Evolutionary conservation across 1,139 yeast genomes (phyloP).

Genomic region (Hemisphaericaspora subhashii): DNA sequence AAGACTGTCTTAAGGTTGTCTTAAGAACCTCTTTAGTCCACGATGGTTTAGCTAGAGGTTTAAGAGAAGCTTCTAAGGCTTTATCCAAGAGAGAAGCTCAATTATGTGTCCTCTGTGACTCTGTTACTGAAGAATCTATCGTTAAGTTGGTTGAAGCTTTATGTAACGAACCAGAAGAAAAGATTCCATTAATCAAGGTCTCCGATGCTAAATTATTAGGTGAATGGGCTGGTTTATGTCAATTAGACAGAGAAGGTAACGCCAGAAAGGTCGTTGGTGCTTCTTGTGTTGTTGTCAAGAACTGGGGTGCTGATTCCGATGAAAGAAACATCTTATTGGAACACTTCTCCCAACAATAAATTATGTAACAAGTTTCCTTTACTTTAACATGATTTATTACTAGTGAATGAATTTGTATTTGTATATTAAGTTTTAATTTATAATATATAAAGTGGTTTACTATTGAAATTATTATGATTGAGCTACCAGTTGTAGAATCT

Average conservation of each 20-base stretch:
- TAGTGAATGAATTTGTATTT: constrained; percentile 8
- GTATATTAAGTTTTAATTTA: constrained; percentile 5
- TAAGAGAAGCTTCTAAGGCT: constrained; percentile 99
- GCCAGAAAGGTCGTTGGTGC: constrained; percentile 99
- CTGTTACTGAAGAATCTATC: constrained; percentile 97
- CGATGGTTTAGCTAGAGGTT: constrained; percentile 99
- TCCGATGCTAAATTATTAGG: constrained; percentile 99
- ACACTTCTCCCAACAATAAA: constrained; percentile 89
- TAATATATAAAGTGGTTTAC: constrained; percentile 5
- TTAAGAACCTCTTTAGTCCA: constrained; percentile 97
- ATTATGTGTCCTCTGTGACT: constrained; percentile 95
- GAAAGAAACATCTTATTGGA: constrained; percentile 97
- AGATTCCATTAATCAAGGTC: constrained; percentile 98
- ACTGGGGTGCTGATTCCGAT: constrained; percentile 99
- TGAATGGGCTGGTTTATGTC: constrained; percentile 99
- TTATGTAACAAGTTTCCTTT: constrained; percentile 12
- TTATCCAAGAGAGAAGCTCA: constrained; percentile 97
- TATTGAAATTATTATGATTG: background rate
- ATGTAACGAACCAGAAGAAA: constrained; percentile 96
- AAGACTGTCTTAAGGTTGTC: constrained; percentile 98
- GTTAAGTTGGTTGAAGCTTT: constrained; percentile 98
- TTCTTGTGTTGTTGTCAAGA: constrained; percentile 98
- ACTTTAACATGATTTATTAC: background rate
- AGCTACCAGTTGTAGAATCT: background rate
- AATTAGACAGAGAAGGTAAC: constrained; percentile 99